Percentiles rank a stretch among this genome's conserved stretches.
Conservation (phyloP, 495 filamentous ascomycete genomes). For the Trichoderma orchidacearum region DNA sequence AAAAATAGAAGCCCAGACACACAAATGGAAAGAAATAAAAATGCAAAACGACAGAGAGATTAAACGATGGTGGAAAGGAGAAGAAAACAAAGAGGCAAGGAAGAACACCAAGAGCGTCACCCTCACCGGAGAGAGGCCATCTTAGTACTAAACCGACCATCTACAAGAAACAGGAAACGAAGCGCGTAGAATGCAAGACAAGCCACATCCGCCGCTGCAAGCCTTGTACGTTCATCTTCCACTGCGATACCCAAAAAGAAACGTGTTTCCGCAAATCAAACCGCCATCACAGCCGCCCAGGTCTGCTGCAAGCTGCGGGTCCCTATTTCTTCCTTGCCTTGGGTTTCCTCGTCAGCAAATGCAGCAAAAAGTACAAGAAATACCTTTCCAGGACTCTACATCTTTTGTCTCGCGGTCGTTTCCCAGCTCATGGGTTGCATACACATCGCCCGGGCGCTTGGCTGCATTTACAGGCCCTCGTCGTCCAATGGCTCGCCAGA, state of each 20-base stretch:
- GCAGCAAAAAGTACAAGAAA: neutral
- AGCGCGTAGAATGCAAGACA: neutral
- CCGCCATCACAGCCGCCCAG: neutral
- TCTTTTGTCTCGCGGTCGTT: neutral
- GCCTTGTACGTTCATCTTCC: too few relatives aligned
- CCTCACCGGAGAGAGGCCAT: neutral
- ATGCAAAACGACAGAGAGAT: neutral
- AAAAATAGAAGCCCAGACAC: too few relatives aligned
- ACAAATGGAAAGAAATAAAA: neutral
- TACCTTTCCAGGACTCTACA: neutral
- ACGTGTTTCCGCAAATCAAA: slow-evolving; percentile 1
- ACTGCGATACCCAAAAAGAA: too few relatives aligned
- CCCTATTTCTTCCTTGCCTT: neutral
- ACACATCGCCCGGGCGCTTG: neutral
- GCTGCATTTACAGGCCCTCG: neutral
- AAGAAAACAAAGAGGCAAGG: neutral
- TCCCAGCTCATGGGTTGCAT: neutral
- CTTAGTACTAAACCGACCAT: neutral
- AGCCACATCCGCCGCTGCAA: neutral
- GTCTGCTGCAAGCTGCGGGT: neutral
- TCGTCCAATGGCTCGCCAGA: neutral
- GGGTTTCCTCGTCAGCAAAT: neutral
- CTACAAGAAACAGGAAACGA: neutral
- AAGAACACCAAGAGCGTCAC: neutral
- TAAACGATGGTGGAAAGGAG: too few relatives aligned